Conservation (phyloP, 139 green algal genomes). For the Chlorella vulgaris region DNA sequence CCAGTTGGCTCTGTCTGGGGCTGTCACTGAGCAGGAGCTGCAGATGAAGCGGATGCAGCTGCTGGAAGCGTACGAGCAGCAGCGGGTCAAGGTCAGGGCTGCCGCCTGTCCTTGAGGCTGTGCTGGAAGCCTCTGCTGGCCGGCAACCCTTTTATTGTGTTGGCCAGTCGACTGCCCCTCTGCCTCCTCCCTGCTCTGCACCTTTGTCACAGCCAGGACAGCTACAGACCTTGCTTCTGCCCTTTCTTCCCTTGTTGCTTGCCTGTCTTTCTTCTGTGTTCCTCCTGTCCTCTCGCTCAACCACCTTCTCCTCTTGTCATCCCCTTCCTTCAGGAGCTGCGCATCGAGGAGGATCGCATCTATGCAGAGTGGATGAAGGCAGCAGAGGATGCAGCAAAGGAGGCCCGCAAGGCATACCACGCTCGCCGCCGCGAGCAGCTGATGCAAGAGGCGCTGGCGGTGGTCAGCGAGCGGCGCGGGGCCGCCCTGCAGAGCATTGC, state of each 20-base stretch:
- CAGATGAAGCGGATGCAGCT: slow-evolving; percentile 48
- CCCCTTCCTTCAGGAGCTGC: slow-evolving; percentile 35
- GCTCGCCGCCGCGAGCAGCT: slow-evolving; percentile 30
- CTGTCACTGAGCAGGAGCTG: slow-evolving; percentile 71
- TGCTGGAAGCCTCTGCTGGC: too few relatives aligned
- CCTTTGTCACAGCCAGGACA: too few relatives aligned
- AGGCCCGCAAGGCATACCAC: slow-evolving; percentile 40
- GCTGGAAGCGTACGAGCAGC: slow-evolving; percentile 51
- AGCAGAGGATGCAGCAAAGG: slow-evolving; percentile 51
- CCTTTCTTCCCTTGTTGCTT: background rate
- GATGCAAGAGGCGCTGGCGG: slow-evolving; percentile 46
- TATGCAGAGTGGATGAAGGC: slow-evolving; percentile 50
- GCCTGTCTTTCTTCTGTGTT: background rate
- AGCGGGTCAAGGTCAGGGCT: slow-evolving; percentile 29
- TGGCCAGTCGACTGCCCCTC: too few relatives aligned
- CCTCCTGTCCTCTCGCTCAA: background rate
- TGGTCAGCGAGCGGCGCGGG: slow-evolving; percentile 59
- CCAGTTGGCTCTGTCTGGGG: slow-evolving; percentile 59
- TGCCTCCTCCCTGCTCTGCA: too few relatives aligned
- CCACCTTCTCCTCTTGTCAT: background rate
- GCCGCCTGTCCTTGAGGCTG: too few relatives aligned
- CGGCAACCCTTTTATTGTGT: too few relatives aligned
- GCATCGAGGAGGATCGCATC: slow-evolving; percentile 64
- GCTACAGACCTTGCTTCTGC: background rate
- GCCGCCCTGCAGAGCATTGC: slow-evolving; percentile 38